Evolutionary conservation across 257 asterid genomes (phyloP), one percentile per base, ranked within the genome.

Genomic region (Jasminum sambac): DNA sequence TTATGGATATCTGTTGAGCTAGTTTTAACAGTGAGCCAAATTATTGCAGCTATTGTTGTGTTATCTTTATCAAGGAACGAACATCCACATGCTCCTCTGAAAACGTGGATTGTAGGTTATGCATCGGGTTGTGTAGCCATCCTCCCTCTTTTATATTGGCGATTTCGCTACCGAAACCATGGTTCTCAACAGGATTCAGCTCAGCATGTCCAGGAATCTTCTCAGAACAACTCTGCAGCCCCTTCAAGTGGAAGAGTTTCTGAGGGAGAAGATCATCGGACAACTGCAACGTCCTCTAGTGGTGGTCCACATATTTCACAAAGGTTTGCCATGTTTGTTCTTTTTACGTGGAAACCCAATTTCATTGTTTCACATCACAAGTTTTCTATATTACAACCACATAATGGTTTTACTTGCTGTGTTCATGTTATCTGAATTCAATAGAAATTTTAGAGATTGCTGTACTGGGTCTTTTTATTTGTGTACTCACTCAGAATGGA

Each of bases 131-230:
- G 97, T 84, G 82, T 85, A 65, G 91, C 90, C 11, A 82, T 81
- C 72, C 91, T 94, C 43, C 99, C 97, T 72, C 95, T 94, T 78
- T 84, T 89, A 65, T 91, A 82, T 83, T 91, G 99, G 96, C 96
- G 97, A 26, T 91, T 82, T 80, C 82, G 64, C 44, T 75, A 89
- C 74, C 85, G 96, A 63, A 88, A 84, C 85, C 96, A 82, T 73
- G 82, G 81, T 71, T 77, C 96, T 66, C 92, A 91, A 66, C 91
- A 82, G 78, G 92, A 83, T 72, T 75, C 84, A 46, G 76, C 90
- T 74, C 97, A 83, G 79, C 84, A 82, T 8, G 75, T 65, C 57
- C 84, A 75, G 67, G 85, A 77, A 78, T 76, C 91, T 67, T 80
- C 94, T 46, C 85, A 70, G 71, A 68, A 73, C 75, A 90, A 78